Percentiles rank a stretch among this genome's conserved stretches.
Evolutionary conservation across 2,329 filamentous ascomycete genomes (phyloP).

Genomic region (Pezicula radicicola): DNA sequence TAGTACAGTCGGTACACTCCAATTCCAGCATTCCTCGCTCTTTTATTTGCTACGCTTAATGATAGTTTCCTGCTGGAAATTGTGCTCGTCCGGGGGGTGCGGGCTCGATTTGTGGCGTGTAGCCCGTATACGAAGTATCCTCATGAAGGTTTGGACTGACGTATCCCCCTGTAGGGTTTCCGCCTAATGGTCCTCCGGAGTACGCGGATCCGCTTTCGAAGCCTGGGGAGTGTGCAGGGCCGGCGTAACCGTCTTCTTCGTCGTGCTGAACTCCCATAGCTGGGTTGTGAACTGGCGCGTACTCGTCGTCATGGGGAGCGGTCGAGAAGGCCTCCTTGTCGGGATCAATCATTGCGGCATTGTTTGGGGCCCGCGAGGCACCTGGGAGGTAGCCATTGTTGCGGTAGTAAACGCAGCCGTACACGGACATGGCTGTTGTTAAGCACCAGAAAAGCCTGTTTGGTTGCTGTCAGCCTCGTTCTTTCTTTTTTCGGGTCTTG

Average conservation of each 20-base stretch:
- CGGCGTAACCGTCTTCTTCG: not conserved
- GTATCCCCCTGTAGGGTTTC: too few species aligned
- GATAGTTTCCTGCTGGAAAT: too few species aligned
- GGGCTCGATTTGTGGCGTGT: too few species aligned
- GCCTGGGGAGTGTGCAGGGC: not conserved
- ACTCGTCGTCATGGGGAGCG: constrained; percentile 64
- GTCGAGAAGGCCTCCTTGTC: constrained; percentile 69
- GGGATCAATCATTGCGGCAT: constrained; percentile 54
- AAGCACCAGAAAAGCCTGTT: constrained; percentile 52
- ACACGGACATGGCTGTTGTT: constrained; percentile 54
- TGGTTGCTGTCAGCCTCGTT: constrained; percentile 3
- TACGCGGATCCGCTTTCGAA: too few species aligned
- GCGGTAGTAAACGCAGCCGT: constrained; percentile 59
- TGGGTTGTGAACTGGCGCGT: constrained; percentile 55
- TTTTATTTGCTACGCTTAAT: too few species aligned
- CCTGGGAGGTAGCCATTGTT: constrained; percentile 60
- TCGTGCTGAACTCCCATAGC: constrained; percentile 23
- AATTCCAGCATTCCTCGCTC: too few species aligned
- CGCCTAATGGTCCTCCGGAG: too few species aligned
- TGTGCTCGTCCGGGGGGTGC: too few species aligned
- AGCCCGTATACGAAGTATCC: too few species aligned
- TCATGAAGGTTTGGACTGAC: too few species aligned
- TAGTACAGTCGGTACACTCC: too few species aligned
- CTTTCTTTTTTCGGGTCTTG: not conserved
- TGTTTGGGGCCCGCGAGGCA: constrained; percentile 23